These are phyloP conservation scores for Periconia macrospinosa DNA, from an alignment of 2,329 filamentous ascomycete genomes.

Conservation along the genomic window DNA sequence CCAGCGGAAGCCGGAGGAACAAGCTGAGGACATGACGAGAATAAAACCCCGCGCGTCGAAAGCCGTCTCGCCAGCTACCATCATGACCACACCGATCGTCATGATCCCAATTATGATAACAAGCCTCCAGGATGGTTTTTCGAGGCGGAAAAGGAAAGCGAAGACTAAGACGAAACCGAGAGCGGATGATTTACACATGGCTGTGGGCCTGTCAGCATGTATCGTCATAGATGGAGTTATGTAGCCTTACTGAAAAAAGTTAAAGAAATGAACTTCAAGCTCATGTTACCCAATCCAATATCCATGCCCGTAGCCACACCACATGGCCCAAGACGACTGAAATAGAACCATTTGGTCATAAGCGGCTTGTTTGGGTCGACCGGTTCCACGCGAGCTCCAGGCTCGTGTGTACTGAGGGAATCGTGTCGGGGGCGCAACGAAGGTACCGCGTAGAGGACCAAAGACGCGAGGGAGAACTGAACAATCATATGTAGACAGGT, in stretches of 20 bases:
- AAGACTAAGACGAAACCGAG: conserved; percentile 94
- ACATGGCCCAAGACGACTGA: conserved; percentile 88
- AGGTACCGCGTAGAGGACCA: conserved; percentile 81
- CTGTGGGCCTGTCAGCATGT: conserved; percentile 28
- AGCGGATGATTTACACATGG: conserved; percentile 98
- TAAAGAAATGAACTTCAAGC: conserved; percentile 91
- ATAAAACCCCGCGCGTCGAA: conserved; percentile 87
- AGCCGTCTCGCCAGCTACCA: conserved; percentile 93
- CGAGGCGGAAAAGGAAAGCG: conserved; percentile 89
- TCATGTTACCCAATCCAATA: conserved; percentile 94
- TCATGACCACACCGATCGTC: conserved; percentile 93
- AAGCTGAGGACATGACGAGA: conserved; percentile 89
- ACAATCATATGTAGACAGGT: conserved; percentile 93
- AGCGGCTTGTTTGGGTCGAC: conserved; percentile 56
- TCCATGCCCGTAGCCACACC: conserved; percentile 91
- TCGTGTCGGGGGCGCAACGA: conserved; percentile 71
- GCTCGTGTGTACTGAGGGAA: conserved; percentile 37
- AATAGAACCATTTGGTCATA: conserved; percentile 88
- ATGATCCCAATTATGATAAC: conserved; percentile 87
- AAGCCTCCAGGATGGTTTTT: conserved; percentile 82
- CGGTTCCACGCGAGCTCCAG: conserved; percentile 31
- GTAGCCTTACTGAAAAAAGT: conserved; percentile 78
- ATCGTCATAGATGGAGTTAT: background rate
- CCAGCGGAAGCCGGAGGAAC: conserved; percentile 97
- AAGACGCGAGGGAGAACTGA: conserved; percentile 77